Conservation (phyloP, 495 filamentous ascomycete genomes). For the Penicillium pulvis region DNA sequence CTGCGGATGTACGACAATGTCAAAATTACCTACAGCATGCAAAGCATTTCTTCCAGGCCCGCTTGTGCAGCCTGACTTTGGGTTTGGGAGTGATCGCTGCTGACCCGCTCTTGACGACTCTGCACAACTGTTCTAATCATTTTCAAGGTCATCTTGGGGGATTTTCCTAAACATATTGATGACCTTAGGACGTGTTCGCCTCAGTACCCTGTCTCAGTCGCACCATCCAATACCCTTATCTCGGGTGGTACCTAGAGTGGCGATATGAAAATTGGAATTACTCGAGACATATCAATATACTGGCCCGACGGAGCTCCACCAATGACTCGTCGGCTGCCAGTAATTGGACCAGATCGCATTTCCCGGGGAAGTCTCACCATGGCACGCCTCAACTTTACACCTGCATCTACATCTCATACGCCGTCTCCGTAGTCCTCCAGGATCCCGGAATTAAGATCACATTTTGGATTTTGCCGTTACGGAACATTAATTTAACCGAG, state of each 20-base stretch:
- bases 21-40: slow-evolving; percentile 24
- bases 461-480: neutral
- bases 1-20: slow-evolving; percentile 24
- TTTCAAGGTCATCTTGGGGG: slow-evolving; percentile 13
- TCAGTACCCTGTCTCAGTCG: slow-evolving; percentile 8
- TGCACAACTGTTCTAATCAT: slow-evolving; percentile 11
- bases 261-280: slow-evolving; percentile 14
- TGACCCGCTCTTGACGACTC: slow-evolving; percentile 15
- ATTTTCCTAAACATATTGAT: neutral
- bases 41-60: slow-evolving; percentile 20
- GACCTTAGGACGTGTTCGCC: neutral
- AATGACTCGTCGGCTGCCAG: neutral
- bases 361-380: neutral
- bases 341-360: neutral
- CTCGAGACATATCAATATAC: neutral
- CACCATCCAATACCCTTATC: slow-evolving; percentile 1
- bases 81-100: slow-evolving; percentile 8
- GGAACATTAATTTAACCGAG: neutral
- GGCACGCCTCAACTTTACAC: neutral
- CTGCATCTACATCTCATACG: no score
- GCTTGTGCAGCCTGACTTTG: slow-evolving; percentile 18
- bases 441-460: neutral
- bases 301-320: slow-evolving; percentile 2
- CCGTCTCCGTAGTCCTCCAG: neutral
- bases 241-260: slow-evolving; percentile 28